Base-by-base conservation (phyloP, 371 early-diverging fungal genomes). In the Mucor racemosus region DNA sequence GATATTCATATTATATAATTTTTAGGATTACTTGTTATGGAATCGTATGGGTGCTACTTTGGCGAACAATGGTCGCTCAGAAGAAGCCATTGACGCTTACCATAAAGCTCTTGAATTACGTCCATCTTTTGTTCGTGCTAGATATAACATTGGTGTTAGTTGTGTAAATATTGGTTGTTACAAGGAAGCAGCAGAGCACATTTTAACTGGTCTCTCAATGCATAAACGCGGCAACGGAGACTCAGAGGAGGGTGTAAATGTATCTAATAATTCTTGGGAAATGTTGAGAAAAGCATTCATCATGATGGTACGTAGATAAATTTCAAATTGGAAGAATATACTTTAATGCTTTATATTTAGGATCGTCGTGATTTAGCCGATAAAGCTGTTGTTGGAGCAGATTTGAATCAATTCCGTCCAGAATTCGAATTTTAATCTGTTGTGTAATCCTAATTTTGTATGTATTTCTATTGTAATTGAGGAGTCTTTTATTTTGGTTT, bases 21-120 rank as follows among this genome's bases (percentile, higher is more conserved):
- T 55, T 17, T 74, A 91, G 86, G 97, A 99, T 75, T 97, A 97
- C 82, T 82, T 96, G 75, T 82, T 97, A 59, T 99, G 97, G 97
- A 97, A 97, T 80, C 91, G 92, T 65, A 87, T 98, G 50, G 99
- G 98, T 14, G 99, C 99, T 5, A 99, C 98, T 1, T 85, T 96
- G 38, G 98, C 99, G 19, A 98, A 99, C 74, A 88, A 90, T 36
- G 87, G 90, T 13, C 81, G 91, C 56, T 88, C 93, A 38, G 78
- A 85, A 54, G 85, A 90, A 55, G 98, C 99, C 1, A 92, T 98
- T 46, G 95, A 95, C 54, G 97, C 98, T 11, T 99, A 99, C 72
- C 93, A 90, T 69, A 88, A 90, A 39, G 99, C 99, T 11, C 83
- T 99, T 14, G 92, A 96, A 72, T 77, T 98, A 57, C 94, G 96